Evolutionary conservation across 345 rosid genomes (phyloP).

Genomic region (Aethionema arabicum): DNA sequence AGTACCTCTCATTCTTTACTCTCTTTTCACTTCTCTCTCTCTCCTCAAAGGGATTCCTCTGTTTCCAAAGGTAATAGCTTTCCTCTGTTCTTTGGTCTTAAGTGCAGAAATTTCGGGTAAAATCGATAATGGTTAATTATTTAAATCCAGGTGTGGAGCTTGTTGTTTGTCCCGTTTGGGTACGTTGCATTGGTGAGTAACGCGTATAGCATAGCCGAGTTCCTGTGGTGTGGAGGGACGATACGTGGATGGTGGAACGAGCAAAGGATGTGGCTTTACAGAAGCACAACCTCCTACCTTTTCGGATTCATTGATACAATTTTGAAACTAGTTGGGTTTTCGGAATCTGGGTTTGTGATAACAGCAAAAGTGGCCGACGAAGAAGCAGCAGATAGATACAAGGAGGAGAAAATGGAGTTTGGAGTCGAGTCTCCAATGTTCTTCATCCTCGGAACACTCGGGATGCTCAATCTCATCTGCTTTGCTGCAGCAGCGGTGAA

Average conservation of each 20-base stretch:
- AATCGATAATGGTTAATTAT: not conserved
- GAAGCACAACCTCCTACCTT: constrained; percentile 66
- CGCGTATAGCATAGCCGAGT: constrained; percentile 50
- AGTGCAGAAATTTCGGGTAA: not conserved
- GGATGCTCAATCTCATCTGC: constrained; percentile 55
- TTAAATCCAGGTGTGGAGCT: constrained; percentile 50
- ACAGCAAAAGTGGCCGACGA: constrained; percentile 64
- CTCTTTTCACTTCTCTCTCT: constrained; percentile 57
- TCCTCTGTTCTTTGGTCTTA: constrained; percentile 12
- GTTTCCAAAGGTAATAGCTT: constrained; percentile 59
- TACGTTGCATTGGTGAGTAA: constrained; percentile 41
- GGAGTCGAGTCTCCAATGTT: constrained; percentile 70
- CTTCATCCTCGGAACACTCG: constrained; percentile 54
- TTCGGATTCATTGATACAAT: constrained; percentile 56
- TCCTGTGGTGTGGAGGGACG: constrained; percentile 57
- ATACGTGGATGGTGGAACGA: constrained; percentile 74
- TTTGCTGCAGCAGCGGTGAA: constrained; percentile 35
- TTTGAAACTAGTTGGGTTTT: constrained; percentile 45
- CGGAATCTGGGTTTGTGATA: constrained; percentile 53
- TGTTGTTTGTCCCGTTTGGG: constrained; percentile 59
- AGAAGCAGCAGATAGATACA: constrained; percentile 48
- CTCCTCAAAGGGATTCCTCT: constrained; percentile 59
- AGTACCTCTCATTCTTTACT: constrained; percentile 49
- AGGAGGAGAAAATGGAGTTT: constrained; percentile 67
- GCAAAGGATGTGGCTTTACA: constrained; percentile 70